phyloP scores from a whole-genome alignment of 805 yeast genomes.

The Lachancea quebecensis region DNA sequence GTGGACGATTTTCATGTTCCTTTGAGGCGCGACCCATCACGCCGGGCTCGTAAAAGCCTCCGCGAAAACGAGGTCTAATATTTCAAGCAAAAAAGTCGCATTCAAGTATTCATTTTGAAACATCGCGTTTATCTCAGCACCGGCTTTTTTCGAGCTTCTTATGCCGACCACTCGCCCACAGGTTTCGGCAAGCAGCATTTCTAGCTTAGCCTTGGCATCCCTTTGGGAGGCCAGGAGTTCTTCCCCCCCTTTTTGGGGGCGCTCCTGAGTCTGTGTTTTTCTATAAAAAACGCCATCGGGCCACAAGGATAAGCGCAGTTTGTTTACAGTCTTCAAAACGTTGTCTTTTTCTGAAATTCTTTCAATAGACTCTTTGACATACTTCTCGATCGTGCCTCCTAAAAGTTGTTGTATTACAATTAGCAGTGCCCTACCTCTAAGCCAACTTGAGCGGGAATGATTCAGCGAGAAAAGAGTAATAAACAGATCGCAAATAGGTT shows the following conservation, averaged over 20 bases:
- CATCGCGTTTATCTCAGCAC: slow-evolving; percentile 52
- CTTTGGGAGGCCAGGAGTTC: slow-evolving; percentile 32
- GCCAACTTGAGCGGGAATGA: slow-evolving; percentile 57
- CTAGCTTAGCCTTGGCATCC: slow-evolving; percentile 54
- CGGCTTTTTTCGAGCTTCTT: slow-evolving; percentile 56
- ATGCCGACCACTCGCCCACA: slow-evolving; percentile 71
- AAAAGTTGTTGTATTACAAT: slow-evolving; percentile 76
- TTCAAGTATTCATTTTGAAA: slow-evolving; percentile 69
- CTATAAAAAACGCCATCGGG: slow-evolving; percentile 45
- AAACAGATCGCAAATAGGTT: slow-evolving; percentile 74
- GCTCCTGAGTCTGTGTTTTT: slow-evolving; percentile 23
- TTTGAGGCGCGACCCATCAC: slow-evolving; percentile 5
- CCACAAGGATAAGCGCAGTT: slow-evolving; percentile 36
- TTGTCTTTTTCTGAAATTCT: slow-evolving; percentile 32
- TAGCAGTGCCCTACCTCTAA: slow-evolving; percentile 77
- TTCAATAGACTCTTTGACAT: slow-evolving; percentile 38
- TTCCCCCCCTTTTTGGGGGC: not conserved
- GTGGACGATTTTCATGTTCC: slow-evolving; percentile 16
- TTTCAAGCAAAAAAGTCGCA: slow-evolving; percentile 50
- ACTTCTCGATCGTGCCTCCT: slow-evolving; percentile 81
- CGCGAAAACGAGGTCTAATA: slow-evolving; percentile 51
- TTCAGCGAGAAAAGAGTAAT: slow-evolving; percentile 62
- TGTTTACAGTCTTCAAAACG: slow-evolving; percentile 36
- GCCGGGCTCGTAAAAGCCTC: slow-evolving; percentile 21
- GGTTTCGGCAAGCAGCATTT: slow-evolving; percentile 51